Evolutionary conservation across 2,329 filamentous ascomycete genomes (phyloP), one percentile per base, ranked within the genome.

Genomic region (Ascocoryne sarcoides): DNA sequence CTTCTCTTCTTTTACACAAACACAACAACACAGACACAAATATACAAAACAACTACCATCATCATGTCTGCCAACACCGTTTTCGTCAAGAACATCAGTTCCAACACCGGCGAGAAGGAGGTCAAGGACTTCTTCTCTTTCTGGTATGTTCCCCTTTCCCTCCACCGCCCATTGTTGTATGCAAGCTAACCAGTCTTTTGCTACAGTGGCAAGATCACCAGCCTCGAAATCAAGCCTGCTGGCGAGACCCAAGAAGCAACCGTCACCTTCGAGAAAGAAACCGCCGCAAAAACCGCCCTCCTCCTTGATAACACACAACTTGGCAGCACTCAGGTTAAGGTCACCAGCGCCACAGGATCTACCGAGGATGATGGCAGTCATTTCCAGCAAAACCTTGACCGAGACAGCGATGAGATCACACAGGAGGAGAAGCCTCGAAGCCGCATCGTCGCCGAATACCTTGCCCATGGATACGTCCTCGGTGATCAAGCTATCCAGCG

Each of bases 121-220:
- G 80, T 98, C 56, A 79, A 79, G 60, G 89, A 95, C 61, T 98
- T 98, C 74, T 98, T 98, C 73, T 92, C 84, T 71, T 96, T 96
- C 67, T 83, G 78, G 86, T 90, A 73, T 62, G 76, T 58, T 32
- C 34, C 33, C n/a, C 15, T 15, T 36, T 30, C 9, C 34, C 9
- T 18, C 20, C 29, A 26, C 12, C 23, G 17, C 17, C 20, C 12
- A 29, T 31, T 21, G 16, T 20, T 37, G n/a, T 16, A n/a, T n/a
- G n/a, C n/a, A n/a, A n/a, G n/a, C n/a, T n/a, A n/a, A n/a, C n/a
- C n/a, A n/a, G n/a, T n/a, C n/a, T n/a, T n/a, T n/a, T n/a, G n/a
- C n/a, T n/a, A 23, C 60, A 92, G 87, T 62, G 92, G 92, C 63
- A 96, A 95, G 73, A 94, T 98, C 63, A 80, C 78, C 52, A 75